Base-by-base conservation (phyloP, 257 asterid genomes). In the Capsicum chinense region DNA sequence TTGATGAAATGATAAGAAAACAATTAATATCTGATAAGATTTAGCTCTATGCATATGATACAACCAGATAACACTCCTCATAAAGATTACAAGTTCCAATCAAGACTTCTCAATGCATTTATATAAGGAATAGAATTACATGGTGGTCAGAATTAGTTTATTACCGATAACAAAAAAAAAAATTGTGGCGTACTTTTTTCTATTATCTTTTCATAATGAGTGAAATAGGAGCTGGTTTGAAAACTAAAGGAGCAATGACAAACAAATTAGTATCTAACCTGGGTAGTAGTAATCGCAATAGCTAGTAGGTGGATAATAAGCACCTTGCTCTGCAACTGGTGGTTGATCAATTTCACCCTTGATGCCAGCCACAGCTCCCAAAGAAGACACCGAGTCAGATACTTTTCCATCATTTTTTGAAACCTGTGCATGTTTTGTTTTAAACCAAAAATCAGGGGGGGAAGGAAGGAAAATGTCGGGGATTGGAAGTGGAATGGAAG, bases 221-320 rank as follows among this genome's bases (percentile, higher is more conserved):
- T 3, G 11, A 52, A 52, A 26, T 52, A 52, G 47, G 47, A 52
- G 62, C 47, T 13, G 64, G 13, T 76, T 6, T 8, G 2, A 71
- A 73, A 57, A 26, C 54, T 8, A 73, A 56, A 81, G 50, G 73
- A 79, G 66, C 59, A 37, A 15, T 56, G 58, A 86, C 70, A 83
- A 81, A 39, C 82, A 64, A 69, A 76, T 78, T 16, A 85, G 80
- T 60, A 59, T 71, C 90, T 80, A 71, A 92, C 98, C 97, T 85
- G 94, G 90, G 83, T 92, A 90, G 86, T 89, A 91, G 87, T 92
- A 92, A 76, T 90, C 89, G 85, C 90, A 92, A 86, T 89, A 88
- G 91, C 88, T 87, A 79, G 90, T 86, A 50, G 94, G 91, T 16
- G 92, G 90, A 86, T 91, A 90, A 85, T 87, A 86, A 79, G 84